Base-by-base conservation (phyloP, 2,329 filamentous ascomycete species). In the Epichloe festucae region DNA sequence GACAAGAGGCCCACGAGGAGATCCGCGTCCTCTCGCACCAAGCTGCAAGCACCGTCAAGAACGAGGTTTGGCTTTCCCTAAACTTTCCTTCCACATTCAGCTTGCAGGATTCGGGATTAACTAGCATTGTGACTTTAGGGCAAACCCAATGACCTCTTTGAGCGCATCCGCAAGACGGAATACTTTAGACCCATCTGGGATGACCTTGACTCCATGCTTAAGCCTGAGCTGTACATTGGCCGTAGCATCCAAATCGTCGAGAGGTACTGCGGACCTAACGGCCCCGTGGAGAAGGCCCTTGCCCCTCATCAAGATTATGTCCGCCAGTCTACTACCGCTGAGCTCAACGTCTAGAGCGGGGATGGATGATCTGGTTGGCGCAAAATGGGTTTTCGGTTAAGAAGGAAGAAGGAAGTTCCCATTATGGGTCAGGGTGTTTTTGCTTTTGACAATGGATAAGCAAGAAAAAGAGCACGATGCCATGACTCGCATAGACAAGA, bases 1-100 rank as follows among this genome's bases (percentile, higher is more conserved):
- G 89, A 48, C 88, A 94, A 65, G 87, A 91, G 38, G 85, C 87
- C 1, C 89, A 95, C 68, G 89, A 95, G 70, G 73, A 91, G 67
- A 90, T 95, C 60, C 84, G 85, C 7, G 85, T 95, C 1, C 76
- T 95, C 45, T 87, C 79, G 2, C 85, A 89, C 70, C 74, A 94
- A 69, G 87, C 89, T 0, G 78, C 76, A 43, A 73, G 75, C 35
- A 81, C 84, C 42, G 73, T 76, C 35, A 74, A 76, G 64, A 60
- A 70, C 44, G 67, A 76, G 58, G 65, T 52, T 44, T 41, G 46
- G 2, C 27, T 27, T 3, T 27, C 7, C 7, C 27, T 27, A 8
- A 8, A 27, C 27, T 8, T 27, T 3, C 27, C 27, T 3, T 8
- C 27, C 27, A 8, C 27, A 27, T 27, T 27, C 3, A 8, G 27